These are phyloP conservation scores for Thelonectria discophora DNA, from an alignment of 2,329 filamentous ascomycete species.

Conservation along the genomic window DNA sequence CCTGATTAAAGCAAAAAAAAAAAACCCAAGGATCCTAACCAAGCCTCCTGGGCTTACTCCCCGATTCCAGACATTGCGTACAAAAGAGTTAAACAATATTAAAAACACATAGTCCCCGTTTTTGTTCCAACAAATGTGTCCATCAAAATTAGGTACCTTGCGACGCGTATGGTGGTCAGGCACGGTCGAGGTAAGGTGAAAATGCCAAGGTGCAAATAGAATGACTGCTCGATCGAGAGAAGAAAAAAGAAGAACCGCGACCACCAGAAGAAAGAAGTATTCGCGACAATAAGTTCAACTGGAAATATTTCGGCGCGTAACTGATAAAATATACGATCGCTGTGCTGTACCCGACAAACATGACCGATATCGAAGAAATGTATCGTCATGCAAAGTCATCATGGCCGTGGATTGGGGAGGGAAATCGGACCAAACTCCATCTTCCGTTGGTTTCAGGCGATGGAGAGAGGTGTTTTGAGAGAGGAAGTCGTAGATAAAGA, in stretches of 20 bases:
- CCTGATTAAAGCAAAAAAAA: conserved; percentile 38
- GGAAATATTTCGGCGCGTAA: conserved; percentile 39
- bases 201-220: conserved; percentile 36
- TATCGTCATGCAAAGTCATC: conserved; percentile 68
- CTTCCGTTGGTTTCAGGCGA: conserved; percentile 31
- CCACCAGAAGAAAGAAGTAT: conserved; percentile 37
- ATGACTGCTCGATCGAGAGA: conserved; percentile 30
- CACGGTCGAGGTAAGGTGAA: conserved; percentile 33
- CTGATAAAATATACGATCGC: conserved; percentile 58
- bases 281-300: conserved; percentile 43
- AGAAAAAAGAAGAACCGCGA: conserved; percentile 44
- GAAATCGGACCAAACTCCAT: conserved; percentile 31
- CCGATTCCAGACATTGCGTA: conserved; percentile 38
- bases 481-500: conserved; percentile 39
- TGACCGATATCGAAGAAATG: conserved; percentile 61
- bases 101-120: conserved; percentile 37
- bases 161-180: conserved; percentile 39
- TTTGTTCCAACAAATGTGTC: conserved; percentile 41
- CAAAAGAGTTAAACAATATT: conserved; percentile 37
- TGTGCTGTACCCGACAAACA: conserved; percentile 71
- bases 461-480: conserved; percentile 45
- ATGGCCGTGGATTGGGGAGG: conserved; percentile 50
- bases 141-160: conserved; percentile 43
- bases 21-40: conserved; percentile 36
- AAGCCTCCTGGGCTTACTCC: conserved; percentile 48